Evolutionary conservation across 352 stramenopile genomes (phyloP), one percentile per base, ranked within the genome.

Genomic region (Phytophthora ohioensis): DNA sequence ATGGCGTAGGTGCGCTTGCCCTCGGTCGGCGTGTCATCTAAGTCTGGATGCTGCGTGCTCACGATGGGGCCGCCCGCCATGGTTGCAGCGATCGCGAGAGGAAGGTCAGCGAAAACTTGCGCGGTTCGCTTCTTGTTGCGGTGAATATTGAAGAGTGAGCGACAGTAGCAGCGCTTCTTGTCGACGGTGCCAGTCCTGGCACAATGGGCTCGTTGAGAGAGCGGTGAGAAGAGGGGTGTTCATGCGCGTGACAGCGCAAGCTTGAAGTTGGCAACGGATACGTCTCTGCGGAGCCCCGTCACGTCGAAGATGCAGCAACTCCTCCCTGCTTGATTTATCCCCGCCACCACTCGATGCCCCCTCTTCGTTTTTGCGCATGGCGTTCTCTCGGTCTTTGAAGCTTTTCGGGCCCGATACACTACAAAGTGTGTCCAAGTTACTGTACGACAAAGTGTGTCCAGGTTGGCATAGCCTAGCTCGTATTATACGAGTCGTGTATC

Each of bases 1-100:
- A 79, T 78, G 36, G 77, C 77, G 27, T 84, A 84, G 6, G 53
- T 73, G 49, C 70, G 72, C 38, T 49, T 67, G 45, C 77, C 77
- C 57, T 80, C 64, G 4, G 76, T 80, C 4, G 71, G 75, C 12
- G 48, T 51, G 42, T 73, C 70, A 21, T 77, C 69, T 42, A 41
- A 17, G 35, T 66, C 41, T 42, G n/a, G 39, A 45, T 35, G 41
- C 4, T 36, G 49, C 21, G 46, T 45, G 55, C 68, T 71, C 47
- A 71, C 57, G 27, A 64, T 52, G 27, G 57, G 34, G 11, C 51
- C 63, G 11, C 17, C 64, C 31, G 64, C 64, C 64, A 69, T 72
- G 27, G 42, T 68, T 41, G 15, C 43, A 38, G 56, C 13, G 32
- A 32, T 36, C 15, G 43, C 6, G 17, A 49, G 21, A 27, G 21